phyloP scores from a whole-genome alignment of 208 protist species.

The Acanthamoeba culbertsoni region DNA sequence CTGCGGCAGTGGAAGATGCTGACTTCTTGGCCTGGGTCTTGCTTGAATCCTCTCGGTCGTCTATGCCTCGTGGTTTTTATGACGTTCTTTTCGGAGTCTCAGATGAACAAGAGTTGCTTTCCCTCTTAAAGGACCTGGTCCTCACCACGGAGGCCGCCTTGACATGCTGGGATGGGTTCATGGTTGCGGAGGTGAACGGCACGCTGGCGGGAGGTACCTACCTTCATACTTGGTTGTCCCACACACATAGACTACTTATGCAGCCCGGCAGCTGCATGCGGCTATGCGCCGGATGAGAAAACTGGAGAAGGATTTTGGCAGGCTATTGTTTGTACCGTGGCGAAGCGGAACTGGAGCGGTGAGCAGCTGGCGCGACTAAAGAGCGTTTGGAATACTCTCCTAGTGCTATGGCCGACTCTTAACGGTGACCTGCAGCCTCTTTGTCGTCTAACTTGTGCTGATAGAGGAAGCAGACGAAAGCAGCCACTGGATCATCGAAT shows the following conservation, averaged over 20 bases:
- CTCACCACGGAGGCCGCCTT: background rate
- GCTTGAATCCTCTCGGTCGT: background rate
- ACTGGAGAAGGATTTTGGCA: background rate
- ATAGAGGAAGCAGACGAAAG: background rate
- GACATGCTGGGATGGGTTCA: background rate
- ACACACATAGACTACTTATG: background rate
- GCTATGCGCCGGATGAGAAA: background rate
- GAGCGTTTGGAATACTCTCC: background rate
- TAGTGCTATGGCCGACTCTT: background rate
- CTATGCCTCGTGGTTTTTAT: background rate
- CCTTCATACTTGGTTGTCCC: background rate
- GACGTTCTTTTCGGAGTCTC: background rate
- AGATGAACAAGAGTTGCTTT: background rate
- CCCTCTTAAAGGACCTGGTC: background rate
- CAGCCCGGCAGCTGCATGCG: background rate
- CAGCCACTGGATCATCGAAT: constrained; percentile 16
- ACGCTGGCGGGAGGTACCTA: background rate
- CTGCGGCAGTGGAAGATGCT: background rate
- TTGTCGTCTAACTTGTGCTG: background rate
- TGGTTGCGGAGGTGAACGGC: background rate
- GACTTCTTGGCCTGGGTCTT: background rate
- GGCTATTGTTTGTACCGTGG: background rate
- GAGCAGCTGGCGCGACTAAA: background rate
- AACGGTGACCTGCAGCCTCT: background rate
- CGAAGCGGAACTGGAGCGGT: background rate